Conservation (phyloP, 805 yeast species). For the Metschnikowia gelsemii region DNA sequence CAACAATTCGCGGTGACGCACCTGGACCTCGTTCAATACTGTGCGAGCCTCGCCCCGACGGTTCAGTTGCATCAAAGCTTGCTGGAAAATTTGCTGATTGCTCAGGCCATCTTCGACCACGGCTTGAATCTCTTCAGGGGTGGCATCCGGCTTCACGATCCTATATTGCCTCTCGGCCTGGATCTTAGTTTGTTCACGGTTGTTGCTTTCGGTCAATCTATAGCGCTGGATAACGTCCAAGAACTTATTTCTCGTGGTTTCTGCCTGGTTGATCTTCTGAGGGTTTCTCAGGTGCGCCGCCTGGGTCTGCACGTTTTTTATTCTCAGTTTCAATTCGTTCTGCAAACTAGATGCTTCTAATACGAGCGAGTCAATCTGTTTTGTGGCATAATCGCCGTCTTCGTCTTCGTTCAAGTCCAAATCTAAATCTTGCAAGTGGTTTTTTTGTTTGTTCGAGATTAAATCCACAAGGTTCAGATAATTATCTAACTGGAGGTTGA, state of each 20-base stretch:
- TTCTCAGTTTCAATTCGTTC: constrained; percentile 66
- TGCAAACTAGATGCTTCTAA: constrained; percentile 80
- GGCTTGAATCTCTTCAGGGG: constrained; percentile 77
- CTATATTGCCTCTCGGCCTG: constrained; percentile 92
- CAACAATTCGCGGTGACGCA: constrained; percentile 91
- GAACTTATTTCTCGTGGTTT: constrained; percentile 80
- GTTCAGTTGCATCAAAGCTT: constrained; percentile 82
- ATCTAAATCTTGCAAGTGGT: constrained; percentile 69
- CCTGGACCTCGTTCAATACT: constrained; percentile 92
- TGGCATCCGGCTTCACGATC: constrained; percentile 83
- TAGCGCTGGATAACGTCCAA: constrained; percentile 83
- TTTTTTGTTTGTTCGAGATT: constrained; percentile 67
- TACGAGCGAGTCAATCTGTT: constrained; percentile 73
- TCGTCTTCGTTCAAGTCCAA: constrained; percentile 59
- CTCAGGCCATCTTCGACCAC: constrained; percentile 77
- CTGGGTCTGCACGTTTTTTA: constrained; percentile 71
- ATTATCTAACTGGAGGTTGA: constrained; percentile 67
- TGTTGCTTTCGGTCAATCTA: constrained; percentile 81
- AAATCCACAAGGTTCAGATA: constrained; percentile 68
- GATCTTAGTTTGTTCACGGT: constrained; percentile 76
- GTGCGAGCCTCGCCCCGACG: constrained; percentile 94
- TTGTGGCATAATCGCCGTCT: constrained; percentile 59
- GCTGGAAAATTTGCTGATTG: constrained; percentile 90
- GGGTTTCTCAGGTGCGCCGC: constrained; percentile 60
- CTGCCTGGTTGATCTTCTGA: constrained; percentile 88